Base-by-base conservation (phyloP, 169 alveolate species). In the Fabrea salina region DNA sequence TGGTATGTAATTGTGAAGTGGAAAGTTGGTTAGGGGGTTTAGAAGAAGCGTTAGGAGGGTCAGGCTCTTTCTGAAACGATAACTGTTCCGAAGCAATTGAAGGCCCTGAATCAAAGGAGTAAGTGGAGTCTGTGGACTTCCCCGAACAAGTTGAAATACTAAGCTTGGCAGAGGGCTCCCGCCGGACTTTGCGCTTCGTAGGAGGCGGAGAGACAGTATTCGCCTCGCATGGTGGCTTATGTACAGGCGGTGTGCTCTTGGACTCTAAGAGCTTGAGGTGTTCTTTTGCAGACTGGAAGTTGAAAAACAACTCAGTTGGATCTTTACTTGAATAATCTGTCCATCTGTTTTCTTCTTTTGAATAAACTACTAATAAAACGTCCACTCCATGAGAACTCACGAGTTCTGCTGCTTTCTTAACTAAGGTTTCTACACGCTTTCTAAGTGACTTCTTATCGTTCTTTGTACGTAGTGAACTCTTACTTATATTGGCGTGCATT, bases 361-460 rank as follows among this genome's bases (percentile, higher is more conserved):
- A 56, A 56, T 56, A 56, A n/a, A 56, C 33, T n/a, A 56, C 86
- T 77, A 25, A 49, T 86, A 7, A 50, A 71, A 7, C 80, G 86
- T 27, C 91, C 76, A 39, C 47, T 84, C n/a, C 88, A 81, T 51
- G 75, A 61, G 8, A 88, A 76, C 37, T 83, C 85, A 41, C 85
- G 16, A 56, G 30, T 25, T 56, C 67, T 19, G 30, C 67, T 22
- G 67, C 22, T 25, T 56, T 56, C 27, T 56, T 56, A 25, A 25
- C 67, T 11, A 56, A 35, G 16, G 67, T 56, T 25, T 56, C 39
- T 27, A 56, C 30, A 22, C 33, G n/a, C n/a, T 56, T 47, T n/a
- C n/a, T n/a, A n/a, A n/a, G n/a, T n/a, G n/a, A n/a, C n/a, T n/a
- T n/a, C n/a, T n/a, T n/a, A n/a, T n/a, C n/a, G n/a, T n/a, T n/a